Evolutionary conservation across 176 grass and related monocot genomes (phyloP).

Genomic region (Oryza brachyantha): DNA sequence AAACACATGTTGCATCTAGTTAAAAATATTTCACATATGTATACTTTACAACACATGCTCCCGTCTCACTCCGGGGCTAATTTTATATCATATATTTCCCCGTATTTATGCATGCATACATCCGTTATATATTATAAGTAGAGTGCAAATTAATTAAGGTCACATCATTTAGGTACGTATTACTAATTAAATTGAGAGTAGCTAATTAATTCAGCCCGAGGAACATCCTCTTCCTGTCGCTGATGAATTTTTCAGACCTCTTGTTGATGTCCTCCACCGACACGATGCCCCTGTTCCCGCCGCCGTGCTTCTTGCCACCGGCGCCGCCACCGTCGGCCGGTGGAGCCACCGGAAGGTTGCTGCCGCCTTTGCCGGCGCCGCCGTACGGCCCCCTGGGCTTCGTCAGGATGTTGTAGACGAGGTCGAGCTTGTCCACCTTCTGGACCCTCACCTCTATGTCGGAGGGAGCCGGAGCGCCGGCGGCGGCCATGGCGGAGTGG

Average conservation of each 20-base stretch:
- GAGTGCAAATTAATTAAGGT: not conserved
- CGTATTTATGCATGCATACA: not conserved
- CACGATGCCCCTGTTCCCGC: not conserved
- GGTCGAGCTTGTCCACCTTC: not conserved
- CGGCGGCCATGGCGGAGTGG: not conserved
- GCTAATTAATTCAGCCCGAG: not conserved
- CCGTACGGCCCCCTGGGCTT: not conserved
- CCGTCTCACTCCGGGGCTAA: not conserved
- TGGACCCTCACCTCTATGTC: not conserved
- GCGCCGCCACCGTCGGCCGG: too few species aligned
- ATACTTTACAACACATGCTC: not conserved
- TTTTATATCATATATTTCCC: too few species aligned
- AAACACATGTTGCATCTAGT: too few species aligned
- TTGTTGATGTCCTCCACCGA: conserved; percentile 39
- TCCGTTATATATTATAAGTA: not conserved
- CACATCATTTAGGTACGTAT: not conserved
- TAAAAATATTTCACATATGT: not conserved
- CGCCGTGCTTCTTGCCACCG: not conserved
- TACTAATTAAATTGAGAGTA: not conserved
- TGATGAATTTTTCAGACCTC: conserved; percentile 41
- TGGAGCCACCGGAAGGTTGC: not conserved
- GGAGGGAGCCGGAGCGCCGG: too few species aligned
- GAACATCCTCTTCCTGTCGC: conserved; percentile 40
- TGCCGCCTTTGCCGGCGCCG: not conserved
- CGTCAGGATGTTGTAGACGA: not conserved